phyloP scores from a whole-genome alignment of 23 red algal species.

The Gracilaria caudata region DNA sequence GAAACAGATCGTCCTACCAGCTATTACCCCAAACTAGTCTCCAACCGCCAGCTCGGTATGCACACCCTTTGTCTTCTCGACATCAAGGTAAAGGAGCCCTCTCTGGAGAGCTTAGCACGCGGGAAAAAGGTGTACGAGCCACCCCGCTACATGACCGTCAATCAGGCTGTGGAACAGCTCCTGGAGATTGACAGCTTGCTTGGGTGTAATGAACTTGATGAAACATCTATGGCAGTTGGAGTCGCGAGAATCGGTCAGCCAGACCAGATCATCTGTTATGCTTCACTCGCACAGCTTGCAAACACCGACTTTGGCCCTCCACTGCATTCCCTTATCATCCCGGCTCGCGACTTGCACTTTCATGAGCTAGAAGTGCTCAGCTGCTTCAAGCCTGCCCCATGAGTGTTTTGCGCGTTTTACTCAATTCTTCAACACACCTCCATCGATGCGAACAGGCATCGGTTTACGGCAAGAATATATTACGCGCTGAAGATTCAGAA shows the following conservation, averaged over 20 bases:
- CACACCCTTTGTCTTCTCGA: conserved; percentile 96
- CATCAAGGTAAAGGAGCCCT: conserved; percentile 96
- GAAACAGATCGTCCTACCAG: conserved; percentile 80
- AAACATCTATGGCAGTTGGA: conserved; percentile 56
- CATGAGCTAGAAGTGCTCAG: conserved; percentile 75
- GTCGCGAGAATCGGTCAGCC: conserved; percentile 83
- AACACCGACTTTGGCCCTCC: conserved; percentile 78
- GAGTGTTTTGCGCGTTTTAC: no score
- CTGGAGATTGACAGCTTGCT: conserved; percentile 65
- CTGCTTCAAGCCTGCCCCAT: conserved; percentile 34
- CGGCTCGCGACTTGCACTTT: conserved; percentile 71
- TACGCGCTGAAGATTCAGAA: no score
- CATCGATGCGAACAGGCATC: no score
- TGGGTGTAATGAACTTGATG: conserved; percentile 7
- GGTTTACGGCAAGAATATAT: no score
- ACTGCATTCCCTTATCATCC: conserved; percentile 96
- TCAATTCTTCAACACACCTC: background rate
- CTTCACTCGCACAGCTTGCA: conserved; percentile 54
- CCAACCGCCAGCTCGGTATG: conserved; percentile 74
- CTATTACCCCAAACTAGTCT: conserved; percentile 81
- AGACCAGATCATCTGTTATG: conserved; percentile 76
- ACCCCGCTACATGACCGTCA: conserved; percentile 88
- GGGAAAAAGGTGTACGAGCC: conserved; percentile 90
- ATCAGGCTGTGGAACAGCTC: conserved; percentile 86
- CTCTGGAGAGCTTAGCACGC: conserved; percentile 85